phyloP scores from a whole-genome alignment of 768 basidiomycete species.

The Panaeolus papilionaceus region DNA sequence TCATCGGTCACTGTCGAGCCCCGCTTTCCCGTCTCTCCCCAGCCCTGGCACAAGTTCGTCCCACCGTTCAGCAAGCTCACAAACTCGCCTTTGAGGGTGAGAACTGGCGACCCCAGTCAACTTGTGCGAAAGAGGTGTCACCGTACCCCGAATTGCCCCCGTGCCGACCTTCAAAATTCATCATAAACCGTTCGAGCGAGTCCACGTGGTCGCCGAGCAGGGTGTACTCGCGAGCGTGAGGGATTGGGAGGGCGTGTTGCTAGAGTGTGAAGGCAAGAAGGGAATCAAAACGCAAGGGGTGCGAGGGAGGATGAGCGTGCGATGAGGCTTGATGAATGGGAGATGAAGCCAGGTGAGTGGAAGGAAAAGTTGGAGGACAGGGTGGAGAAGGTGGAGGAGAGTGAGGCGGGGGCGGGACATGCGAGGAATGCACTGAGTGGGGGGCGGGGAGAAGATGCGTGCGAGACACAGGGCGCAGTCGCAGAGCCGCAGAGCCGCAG shows the following conservation, averaged over 20 bases:
- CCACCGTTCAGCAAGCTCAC: slow-evolving; percentile 33
- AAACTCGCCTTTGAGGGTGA: slow-evolving; percentile 35
- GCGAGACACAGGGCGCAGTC: too few species aligned
- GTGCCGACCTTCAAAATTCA: slow-evolving; percentile 32
- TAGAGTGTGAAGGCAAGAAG: too few species aligned
- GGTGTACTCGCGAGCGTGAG: slow-evolving; percentile 35
- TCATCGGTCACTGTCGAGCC: too few species aligned
- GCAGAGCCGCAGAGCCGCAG: too few species aligned
- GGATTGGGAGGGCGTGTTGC: too few species aligned
- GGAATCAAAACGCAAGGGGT: too few species aligned
- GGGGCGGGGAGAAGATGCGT: slow-evolving; percentile 17
- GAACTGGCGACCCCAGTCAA: slow-evolving; percentile 45
- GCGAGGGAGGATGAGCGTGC: not conserved
- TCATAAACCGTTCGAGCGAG: slow-evolving; percentile 35
- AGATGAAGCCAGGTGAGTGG: not conserved
- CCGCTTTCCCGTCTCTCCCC: too few species aligned
- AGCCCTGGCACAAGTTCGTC: too few species aligned
- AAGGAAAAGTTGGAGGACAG: slow-evolving; percentile 8
- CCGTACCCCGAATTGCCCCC: slow-evolving; percentile 33
- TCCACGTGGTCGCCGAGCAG: slow-evolving; percentile 21
- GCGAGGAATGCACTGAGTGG: slow-evolving; percentile 13
- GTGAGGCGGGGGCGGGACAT: slow-evolving; percentile 1
- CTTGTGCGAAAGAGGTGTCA: slow-evolving; percentile 36
- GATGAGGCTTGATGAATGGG: not conserved
- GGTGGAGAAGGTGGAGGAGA: not conserved